Conservation (phyloP, 371 early-diverging fungal species). For the Mortierella sp. region DNA sequence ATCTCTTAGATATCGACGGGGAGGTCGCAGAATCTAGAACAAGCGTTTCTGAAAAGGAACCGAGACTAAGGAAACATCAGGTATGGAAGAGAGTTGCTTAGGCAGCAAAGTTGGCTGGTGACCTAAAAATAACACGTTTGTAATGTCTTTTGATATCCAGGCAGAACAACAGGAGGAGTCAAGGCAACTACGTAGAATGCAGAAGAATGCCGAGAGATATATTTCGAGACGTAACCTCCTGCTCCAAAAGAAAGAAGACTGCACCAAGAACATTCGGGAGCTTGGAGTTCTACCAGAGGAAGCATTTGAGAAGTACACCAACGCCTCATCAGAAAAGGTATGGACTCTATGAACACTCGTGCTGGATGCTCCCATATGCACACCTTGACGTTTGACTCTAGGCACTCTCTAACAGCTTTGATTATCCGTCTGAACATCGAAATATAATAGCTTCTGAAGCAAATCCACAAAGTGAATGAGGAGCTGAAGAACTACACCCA, state of each 20-base stretch:
- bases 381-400: no score
- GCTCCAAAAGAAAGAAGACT: slow-evolving; percentile 88
- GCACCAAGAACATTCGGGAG: slow-evolving; percentile 88
- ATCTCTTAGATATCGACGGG: slow-evolving; percentile 52
- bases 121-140: neutral
- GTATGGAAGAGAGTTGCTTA: slow-evolving; percentile 45
- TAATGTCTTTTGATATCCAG: slow-evolving; percentile 23
- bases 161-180: slow-evolving; percentile 58
- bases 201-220: slow-evolving; percentile 80
- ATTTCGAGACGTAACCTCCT: slow-evolving; percentile 80
- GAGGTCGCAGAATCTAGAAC: slow-evolving; percentile 54
- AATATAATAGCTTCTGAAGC: slow-evolving; percentile 65
- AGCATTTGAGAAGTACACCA: slow-evolving; percentile 81
- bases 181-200: slow-evolving; percentile 58
- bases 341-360: neutral
- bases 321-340: slow-evolving; percentile 62
- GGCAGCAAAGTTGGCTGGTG: neutral
- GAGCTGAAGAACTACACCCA: slow-evolving; percentile 88
- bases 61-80: slow-evolving; percentile 64
- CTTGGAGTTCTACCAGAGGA: slow-evolving; percentile 97
- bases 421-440: neutral
- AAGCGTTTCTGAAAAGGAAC: slow-evolving; percentile 42
- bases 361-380: neutral
- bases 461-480: slow-evolving; percentile 87
- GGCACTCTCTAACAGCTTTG: no score